Percentiles rank a stretch among this genome's conserved stretches.
phyloP scores from a whole-genome alignment of 208 protist genomes.

The Trypanosoma brucei region DNA sequence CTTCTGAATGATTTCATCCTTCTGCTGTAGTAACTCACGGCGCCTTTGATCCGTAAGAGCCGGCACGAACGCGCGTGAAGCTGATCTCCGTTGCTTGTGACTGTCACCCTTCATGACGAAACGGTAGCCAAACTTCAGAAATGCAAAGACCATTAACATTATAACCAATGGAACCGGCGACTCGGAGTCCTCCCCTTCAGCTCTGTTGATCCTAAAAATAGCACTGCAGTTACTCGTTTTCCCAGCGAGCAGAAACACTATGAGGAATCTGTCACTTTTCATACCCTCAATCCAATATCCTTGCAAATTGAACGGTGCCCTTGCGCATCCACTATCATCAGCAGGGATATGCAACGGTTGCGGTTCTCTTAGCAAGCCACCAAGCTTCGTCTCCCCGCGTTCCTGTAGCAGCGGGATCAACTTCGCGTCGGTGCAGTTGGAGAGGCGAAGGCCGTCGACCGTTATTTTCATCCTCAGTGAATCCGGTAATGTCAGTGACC shows the following conservation, averaged over 20 bases:
- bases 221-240: conserved; percentile 18
- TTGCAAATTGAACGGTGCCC: conserved; percentile 17
- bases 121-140: conserved; percentile 29
- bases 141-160: conserved; percentile 37
- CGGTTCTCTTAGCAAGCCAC: conserved; percentile 3
- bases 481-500: neutral
- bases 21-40: conserved; percentile 35
- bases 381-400: neutral
- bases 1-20: conserved; percentile 49
- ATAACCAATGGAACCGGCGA: conserved; percentile 10
- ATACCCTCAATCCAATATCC: conserved; percentile 23
- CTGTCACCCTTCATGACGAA: conserved; percentile 32
- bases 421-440: neutral
- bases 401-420: neutral
- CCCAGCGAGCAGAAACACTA: conserved; percentile 15
- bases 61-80: conserved; percentile 1
- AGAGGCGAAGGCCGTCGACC: conserved; percentile 3
- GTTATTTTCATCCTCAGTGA: neutral
- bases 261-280: conserved; percentile 12
- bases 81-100: conserved; percentile 20
- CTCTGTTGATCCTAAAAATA: conserved; percentile 29
- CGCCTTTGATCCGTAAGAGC: conserved; percentile 25
- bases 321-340: conserved; percentile 17
- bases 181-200: neutral
- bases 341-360: conserved; percentile 17